Evolutionary conservation across 2,329 filamentous ascomycete species (phyloP).

Genomic region (Colletotrichum chrysophilum): DNA sequence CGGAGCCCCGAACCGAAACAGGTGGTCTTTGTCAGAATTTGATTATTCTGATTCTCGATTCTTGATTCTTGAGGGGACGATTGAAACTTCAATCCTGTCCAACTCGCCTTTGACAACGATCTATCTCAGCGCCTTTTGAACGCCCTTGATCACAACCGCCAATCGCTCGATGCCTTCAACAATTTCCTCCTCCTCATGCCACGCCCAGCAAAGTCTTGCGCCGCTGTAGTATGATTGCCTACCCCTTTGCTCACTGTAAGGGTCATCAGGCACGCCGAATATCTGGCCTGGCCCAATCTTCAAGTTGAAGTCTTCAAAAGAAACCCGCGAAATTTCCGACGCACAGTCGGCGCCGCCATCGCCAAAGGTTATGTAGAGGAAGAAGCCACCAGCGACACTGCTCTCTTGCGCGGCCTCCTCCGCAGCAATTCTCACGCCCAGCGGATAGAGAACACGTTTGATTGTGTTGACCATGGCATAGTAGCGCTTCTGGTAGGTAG

Average conservation of each 20-base stretch:
- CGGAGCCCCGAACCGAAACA: neutral
- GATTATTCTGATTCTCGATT: neutral
- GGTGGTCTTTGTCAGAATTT: neutral
- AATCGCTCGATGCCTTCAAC: conserved; percentile 71
- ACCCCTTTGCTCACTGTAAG: conserved; percentile 32
- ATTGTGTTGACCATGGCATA: neutral
- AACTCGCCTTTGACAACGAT: neutral
- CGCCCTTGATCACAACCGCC: conserved; percentile 28
- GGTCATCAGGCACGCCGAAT: conserved; percentile 51
- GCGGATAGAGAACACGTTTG: neutral
- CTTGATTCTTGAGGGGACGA: neutral
- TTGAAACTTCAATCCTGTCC: neutral
- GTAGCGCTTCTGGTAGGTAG: neutral
- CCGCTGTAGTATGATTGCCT: conserved; percentile 32
- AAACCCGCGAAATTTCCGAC: conserved; percentile 49
- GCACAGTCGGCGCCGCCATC: conserved; percentile 34
- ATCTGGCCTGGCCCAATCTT: conserved; percentile 59
- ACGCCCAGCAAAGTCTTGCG: conserved; percentile 71
- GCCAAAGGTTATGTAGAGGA: conserved; percentile 67
- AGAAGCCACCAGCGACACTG: conserved; percentile 60
- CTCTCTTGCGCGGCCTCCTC: neutral
- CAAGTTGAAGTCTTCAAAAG: conserved; percentile 58
- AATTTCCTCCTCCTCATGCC: conserved; percentile 72
- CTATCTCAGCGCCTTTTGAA: neutral
- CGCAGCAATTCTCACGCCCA: conserved; percentile 41